phyloP scores from a whole-genome alignment of 2,329 filamentous ascomycete species.

The Paramyrothecium sp. region DNA sequence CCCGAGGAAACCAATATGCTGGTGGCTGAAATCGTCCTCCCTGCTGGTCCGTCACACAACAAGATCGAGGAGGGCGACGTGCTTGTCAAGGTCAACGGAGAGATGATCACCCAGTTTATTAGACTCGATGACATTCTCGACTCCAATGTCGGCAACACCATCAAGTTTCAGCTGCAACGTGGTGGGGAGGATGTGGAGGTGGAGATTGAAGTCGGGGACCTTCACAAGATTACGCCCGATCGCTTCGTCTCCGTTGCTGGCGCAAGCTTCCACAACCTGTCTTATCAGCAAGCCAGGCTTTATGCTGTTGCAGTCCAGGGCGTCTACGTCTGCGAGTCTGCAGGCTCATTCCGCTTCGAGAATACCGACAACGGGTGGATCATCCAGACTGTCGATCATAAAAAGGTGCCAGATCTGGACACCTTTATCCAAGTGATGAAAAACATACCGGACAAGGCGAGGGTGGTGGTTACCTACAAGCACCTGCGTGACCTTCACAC shows the following conservation, averaged over 20 bases:
- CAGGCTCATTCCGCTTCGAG: constrained; percentile 93
- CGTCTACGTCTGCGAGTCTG: constrained; percentile 92
- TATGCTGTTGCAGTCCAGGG: constrained; percentile 92
- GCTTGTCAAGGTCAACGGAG: constrained; percentile 86
- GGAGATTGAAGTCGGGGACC: constrained; percentile 79
- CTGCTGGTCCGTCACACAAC: constrained; percentile 80
- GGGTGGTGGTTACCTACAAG: constrained; percentile 93
- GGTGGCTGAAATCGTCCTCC: constrained; percentile 91
- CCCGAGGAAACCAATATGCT: constrained; percentile 96
- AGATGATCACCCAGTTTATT: constrained; percentile 91
- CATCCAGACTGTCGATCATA: constrained; percentile 87
- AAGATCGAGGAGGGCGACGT: constrained; percentile 95
- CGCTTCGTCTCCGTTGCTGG: constrained; percentile 93
- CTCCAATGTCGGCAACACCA: constrained; percentile 74
- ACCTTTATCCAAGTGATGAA: constrained; percentile 91
- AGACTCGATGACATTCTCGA: constrained; percentile 89
- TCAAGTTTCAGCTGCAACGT: constrained; percentile 81
- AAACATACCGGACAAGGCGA: constrained; percentile 74
- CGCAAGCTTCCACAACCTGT: constrained; percentile 91
- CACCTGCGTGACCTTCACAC: constrained; percentile 94
- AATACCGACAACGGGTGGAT: constrained; percentile 91
- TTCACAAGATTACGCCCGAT: constrained; percentile 93
- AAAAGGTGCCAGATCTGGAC: constrained; percentile 82
- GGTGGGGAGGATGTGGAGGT: constrained; percentile 86
- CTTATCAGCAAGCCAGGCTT: constrained; percentile 94